phyloP scores from a whole-genome alignment of 2,329 filamentous ascomycete species.

The Ceratocystis albifundus region DNA sequence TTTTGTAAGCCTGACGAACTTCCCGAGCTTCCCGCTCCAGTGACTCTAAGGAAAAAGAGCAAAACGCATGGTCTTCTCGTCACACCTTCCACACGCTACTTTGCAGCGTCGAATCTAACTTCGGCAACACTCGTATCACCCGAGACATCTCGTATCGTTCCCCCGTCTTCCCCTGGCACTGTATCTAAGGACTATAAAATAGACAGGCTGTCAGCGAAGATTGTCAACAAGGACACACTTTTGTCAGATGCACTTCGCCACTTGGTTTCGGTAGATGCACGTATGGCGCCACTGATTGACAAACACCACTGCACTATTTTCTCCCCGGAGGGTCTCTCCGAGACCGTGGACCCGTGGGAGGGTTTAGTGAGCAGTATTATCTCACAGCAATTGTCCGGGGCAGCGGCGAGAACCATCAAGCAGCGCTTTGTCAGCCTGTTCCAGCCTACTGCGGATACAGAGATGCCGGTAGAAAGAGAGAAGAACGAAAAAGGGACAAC shows the following conservation, averaged over 20 bases:
- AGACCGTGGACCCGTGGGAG: slow-evolving; percentile 80
- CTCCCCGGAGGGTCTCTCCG: slow-evolving; percentile 66
- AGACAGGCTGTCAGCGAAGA: slow-evolving; percentile 24
- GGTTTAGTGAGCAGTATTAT: slow-evolving; percentile 79
- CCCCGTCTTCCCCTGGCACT: slow-evolving; percentile 28
- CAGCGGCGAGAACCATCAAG: slow-evolving; percentile 81
- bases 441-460: slow-evolving; percentile 29
- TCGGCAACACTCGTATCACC: slow-evolving; percentile 64
- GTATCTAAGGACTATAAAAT: background rate
- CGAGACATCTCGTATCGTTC: slow-evolving; percentile 52
- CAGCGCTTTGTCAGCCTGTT: slow-evolving; percentile 72
- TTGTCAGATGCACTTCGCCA: slow-evolving; percentile 65
- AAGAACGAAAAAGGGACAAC: slow-evolving; percentile 21
- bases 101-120: slow-evolving; percentile 52
- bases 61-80: slow-evolving; percentile 27
- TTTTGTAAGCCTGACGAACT: background rate
- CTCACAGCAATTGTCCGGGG: slow-evolving; percentile 89
- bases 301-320: slow-evolving; percentile 69
- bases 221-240: slow-evolving; percentile 55
- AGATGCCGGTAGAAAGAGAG: slow-evolving; percentile 22
- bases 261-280: slow-evolving; percentile 60
- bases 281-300: slow-evolving; percentile 60
- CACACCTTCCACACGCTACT: slow-evolving; percentile 38
- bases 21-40: slow-evolving; percentile 1
- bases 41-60: slow-evolving; percentile 27